phyloP scores from a whole-genome alignment of 345 rosid species.

The Boechera stricta region DNA sequence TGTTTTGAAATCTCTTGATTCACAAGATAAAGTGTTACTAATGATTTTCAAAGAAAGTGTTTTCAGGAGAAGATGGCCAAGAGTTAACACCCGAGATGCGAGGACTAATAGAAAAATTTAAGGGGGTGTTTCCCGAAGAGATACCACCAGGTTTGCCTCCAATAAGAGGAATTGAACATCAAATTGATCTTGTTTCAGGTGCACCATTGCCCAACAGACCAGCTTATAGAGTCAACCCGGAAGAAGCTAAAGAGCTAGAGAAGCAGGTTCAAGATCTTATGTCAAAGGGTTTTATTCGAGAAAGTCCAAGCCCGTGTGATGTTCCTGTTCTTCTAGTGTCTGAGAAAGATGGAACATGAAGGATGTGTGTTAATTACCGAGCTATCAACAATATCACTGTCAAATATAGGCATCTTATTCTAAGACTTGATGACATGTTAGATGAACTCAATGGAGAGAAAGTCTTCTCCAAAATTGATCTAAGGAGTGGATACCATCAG shows the following conservation, averaged over 20 bases:
- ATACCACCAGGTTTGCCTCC: not conserved
- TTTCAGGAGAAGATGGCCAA: not conserved
- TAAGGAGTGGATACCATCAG: not conserved
- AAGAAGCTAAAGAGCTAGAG: not conserved
- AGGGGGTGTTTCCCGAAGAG: not conserved
- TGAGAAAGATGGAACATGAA: not conserved
- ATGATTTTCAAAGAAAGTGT: not conserved
- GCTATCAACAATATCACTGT: not conserved
- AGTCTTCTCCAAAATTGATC: not conserved
- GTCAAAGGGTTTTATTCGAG: not conserved
- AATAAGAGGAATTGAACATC: not conserved
- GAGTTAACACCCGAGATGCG: not conserved
- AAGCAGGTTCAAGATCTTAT: not conserved
- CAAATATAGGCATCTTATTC: not conserved
- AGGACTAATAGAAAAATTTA: not conserved
- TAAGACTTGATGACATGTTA: not conserved
- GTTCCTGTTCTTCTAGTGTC: not conserved
- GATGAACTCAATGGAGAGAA: not conserved
- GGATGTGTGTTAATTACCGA: not conserved
- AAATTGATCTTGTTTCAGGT: not conserved
- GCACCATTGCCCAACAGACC: not conserved
- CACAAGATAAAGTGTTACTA: not conserved
- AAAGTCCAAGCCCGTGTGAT: not conserved
- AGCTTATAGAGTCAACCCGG: not conserved
- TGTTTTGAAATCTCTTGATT: not conserved